Conservation (phyloP, 1,284 basidiomycete species). For the Ustilago esculenta region DNA sequence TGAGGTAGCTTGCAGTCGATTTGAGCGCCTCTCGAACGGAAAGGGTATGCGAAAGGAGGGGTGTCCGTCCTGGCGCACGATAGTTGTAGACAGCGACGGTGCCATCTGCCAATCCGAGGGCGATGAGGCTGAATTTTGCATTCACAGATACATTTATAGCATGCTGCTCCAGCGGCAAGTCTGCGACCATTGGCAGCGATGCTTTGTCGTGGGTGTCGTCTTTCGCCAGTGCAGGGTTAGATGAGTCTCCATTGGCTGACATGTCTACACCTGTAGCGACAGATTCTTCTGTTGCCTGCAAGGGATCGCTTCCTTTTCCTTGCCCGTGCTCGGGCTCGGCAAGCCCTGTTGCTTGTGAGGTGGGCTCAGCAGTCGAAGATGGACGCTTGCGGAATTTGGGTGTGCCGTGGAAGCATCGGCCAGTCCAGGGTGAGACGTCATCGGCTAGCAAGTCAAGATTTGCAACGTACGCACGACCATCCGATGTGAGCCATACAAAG, state of each 20-base stretch:
- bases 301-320: background rate
- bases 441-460: constrained; percentile 43
- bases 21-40: constrained; percentile 62
- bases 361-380: constrained; percentile 6
- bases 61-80: constrained; percentile 47
- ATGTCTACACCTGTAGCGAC: background rate
- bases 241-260: constrained; percentile 1
- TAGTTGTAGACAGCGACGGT: constrained; percentile 60
- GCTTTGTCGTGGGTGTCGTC: background rate
- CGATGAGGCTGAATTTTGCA: constrained; percentile 82
- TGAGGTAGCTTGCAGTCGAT: constrained; percentile 64
- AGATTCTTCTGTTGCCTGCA: background rate
- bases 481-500: constrained; percentile 59
- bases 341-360: background rate
- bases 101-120: constrained; percentile 79
- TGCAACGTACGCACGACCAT: constrained; percentile 53
- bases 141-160: constrained; percentile 78
- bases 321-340: background rate
- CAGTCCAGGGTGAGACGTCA: constrained; percentile 35
- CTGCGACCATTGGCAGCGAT: background rate
- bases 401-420: constrained; percentile 50
- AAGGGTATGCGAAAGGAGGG: constrained; percentile 59
- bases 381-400: constrained; percentile 20
- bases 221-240: background rate
- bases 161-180: constrained; percentile 71